Percentiles rank a stretch among this genome's conserved stretches.
These are phyloP conservation scores for Eimeria brunetti DNA, from an alignment of 169 alveolate species.

Conservation along the genomic window DNA sequence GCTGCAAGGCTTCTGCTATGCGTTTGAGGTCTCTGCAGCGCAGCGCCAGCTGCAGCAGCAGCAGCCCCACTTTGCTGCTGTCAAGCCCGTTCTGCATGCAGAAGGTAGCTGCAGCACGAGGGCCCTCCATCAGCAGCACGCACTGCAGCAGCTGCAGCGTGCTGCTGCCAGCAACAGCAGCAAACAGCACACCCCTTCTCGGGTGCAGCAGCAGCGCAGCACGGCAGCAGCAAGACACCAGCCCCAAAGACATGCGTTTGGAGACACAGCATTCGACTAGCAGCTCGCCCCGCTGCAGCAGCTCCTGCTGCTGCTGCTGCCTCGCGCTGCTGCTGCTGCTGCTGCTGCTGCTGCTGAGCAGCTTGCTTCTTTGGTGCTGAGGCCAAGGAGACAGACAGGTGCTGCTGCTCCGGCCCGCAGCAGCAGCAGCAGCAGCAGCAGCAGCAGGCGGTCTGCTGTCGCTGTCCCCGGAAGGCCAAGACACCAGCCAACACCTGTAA, in stretches of 20 bases:
- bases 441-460: conserved; percentile 17
- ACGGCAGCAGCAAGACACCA: conserved; percentile 18
- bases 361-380: background rate
- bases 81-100: conserved; percentile 58
- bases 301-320: conserved; percentile 17
- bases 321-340: background rate
- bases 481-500: conserved; percentile 58
- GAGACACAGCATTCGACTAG: conserved; percentile 6
- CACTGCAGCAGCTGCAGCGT: conserved; percentile 53
- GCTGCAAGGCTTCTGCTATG: conserved; percentile 41
- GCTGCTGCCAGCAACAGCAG: conserved; percentile 26
- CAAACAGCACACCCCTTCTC: background rate
- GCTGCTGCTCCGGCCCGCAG: conserved; percentile 9
- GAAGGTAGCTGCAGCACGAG: conserved; percentile 67
- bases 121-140: conserved; percentile 65
- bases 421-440: conserved; percentile 22
- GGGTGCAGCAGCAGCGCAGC: conserved; percentile 59
- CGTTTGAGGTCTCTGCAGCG: conserved; percentile 55
- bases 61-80: conserved; percentile 52
- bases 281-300: conserved; percentile 30
- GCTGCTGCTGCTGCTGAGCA: background rate
- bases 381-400: background rate
- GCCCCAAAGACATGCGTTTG: background rate
- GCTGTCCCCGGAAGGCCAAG: conserved; percentile 3
- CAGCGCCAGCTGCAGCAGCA: conserved; percentile 73